A percentile compares a stretch with the other conserved stretches of the same genome.
phyloP scores from a whole-genome alignment of 257 asterid genomes.

The Linderniella brevidens region DNA sequence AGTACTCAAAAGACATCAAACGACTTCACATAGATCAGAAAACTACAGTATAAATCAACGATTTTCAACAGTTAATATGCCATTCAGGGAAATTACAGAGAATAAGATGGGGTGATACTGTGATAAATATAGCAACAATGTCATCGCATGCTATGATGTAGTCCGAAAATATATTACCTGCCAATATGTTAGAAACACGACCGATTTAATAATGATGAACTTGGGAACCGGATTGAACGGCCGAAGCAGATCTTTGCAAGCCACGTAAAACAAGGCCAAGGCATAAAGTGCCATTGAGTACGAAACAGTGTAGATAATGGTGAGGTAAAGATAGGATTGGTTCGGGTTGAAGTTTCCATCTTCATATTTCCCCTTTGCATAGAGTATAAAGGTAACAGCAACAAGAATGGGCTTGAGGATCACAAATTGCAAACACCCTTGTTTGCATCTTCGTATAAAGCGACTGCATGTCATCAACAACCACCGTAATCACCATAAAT shows the following conservation, averaged over 20 bases:
- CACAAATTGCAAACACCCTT: slow-evolving; percentile 95
- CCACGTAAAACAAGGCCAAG: slow-evolving; percentile 82
- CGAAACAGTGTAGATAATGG: slow-evolving; percentile 80
- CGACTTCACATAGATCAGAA: too few relatives aligned
- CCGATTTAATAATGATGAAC: slow-evolving; percentile 84
- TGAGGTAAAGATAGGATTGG: slow-evolving; percentile 87
- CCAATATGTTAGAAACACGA: slow-evolving; percentile 88
- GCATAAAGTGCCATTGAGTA: slow-evolving; percentile 89
- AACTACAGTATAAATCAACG: not conserved
- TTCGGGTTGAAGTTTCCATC: slow-evolving; percentile 78
- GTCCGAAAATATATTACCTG: slow-evolving; percentile 32
- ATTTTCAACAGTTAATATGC: too few relatives aligned
- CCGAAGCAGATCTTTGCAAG: slow-evolving; percentile 88
- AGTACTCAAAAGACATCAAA: too few relatives aligned
- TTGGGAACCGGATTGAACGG: slow-evolving; percentile 97
- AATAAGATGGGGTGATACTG: too few relatives aligned
- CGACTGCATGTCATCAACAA: slow-evolving; percentile 45
- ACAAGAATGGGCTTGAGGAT: slow-evolving; percentile 86
- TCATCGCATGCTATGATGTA: too few relatives aligned
- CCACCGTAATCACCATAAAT: not conserved
- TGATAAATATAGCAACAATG: too few relatives aligned
- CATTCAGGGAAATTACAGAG: too few relatives aligned
- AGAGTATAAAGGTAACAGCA: slow-evolving; percentile 55
- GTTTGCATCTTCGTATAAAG: slow-evolving; percentile 89
- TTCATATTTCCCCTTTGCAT: slow-evolving; percentile 79